Conservation (phyloP, 208 protist genomes). For the Leishmania aethiopica region DNA sequence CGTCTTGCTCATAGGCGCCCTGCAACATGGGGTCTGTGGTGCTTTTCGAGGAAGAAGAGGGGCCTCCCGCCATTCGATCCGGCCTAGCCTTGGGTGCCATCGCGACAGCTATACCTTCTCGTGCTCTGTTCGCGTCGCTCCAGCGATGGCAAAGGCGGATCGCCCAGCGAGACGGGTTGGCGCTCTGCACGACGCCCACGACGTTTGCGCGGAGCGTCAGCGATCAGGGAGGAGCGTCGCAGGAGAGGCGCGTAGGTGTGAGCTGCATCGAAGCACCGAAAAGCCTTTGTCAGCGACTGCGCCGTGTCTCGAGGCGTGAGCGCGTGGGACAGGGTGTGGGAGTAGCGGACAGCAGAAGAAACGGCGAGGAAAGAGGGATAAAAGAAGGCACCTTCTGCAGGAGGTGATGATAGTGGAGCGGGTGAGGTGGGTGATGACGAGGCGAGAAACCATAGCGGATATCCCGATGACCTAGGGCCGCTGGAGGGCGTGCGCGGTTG, state of each 20-base stretch:
- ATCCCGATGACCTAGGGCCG: background rate
- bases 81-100: slow-evolving; percentile 26
- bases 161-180: background rate
- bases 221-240: background rate
- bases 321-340: background rate
- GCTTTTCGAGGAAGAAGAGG: slow-evolving; percentile 6
- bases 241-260: background rate
- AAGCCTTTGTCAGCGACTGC: background rate
- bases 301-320: background rate
- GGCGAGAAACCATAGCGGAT: background rate
- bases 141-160: background rate
- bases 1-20: slow-evolving; percentile 65
- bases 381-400: background rate
- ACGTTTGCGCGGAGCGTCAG: background rate
- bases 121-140: background rate
- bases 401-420: background rate
- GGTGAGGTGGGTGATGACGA: background rate
- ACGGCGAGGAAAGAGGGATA: background rate
- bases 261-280: background rate
- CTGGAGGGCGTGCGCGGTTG: background rate
- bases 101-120: background rate
- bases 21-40: slow-evolving; percentile 59
- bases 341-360: background rate
- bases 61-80: slow-evolving; percentile 1
- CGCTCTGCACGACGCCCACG: background rate